Base-by-base conservation (phyloP, 129 eudicot species). In the Escallonia rubra region DNA sequence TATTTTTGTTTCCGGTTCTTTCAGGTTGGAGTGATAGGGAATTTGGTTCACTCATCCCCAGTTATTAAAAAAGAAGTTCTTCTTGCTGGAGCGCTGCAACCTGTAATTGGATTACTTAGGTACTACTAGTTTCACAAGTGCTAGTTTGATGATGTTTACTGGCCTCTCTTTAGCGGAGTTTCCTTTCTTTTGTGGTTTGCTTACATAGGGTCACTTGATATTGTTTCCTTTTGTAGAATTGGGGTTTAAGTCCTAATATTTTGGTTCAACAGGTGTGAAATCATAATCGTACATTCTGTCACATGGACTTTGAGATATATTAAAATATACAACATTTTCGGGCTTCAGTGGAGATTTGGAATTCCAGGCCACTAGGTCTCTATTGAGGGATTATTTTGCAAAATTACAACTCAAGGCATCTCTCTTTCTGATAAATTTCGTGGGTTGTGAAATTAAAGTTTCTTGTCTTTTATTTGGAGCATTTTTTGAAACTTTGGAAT, bases 11-110 rank as follows among this genome's bases (percentile, higher is more conserved):
- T 14, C 10, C 59, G 69, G 67, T 2, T 69, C 13, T 70, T n/a
- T 59, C 75, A 94, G 99, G 99, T 94, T 81, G 99, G 99, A 64
- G 97, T 94, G 41, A 94, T 94, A 62, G 99, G 99, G 58, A 94
- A 94, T 77, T 77, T 94, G 72, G 99, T 94, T 15, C 99, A 94
- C 77, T 94, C 99, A 57, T 94, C 99, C 14, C 94, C 96, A 39
- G 68, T 75, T 59, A 94, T 94, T 57, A 94, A 94, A 84, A 90
- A 85, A 70, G 89, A 87, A 73, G 99, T 94, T 73, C 96, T 94
- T 44, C 82, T 76, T 68, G 97, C 97, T 52, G 99, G 99, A 78
- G 99, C 99, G 57, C 67, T 94, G 81, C 99, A 94, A 59, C 99
- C 99, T 75, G 99, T 94, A 8, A 94, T 94, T 68, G 85, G 86